Percentiles rank a stretch among this genome's conserved stretches.
Conservation (phyloP, 441 rosid species). For the Erodium moschatum region DNA sequence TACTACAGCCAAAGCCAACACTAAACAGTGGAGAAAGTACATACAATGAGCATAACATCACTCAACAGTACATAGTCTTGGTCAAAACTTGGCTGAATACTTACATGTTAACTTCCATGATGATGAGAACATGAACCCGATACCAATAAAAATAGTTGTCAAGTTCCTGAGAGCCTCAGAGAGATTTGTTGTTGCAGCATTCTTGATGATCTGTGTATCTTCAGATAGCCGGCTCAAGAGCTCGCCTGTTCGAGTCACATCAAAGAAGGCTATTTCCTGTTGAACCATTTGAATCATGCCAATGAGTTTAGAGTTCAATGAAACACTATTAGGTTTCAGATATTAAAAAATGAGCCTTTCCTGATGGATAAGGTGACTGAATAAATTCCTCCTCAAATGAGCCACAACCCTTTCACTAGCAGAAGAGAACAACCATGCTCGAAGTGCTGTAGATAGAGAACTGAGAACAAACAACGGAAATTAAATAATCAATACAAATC, state of each 20-base stretch:
- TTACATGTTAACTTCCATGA: constrained; percentile 90
- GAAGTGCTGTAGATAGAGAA: constrained; percentile 70
- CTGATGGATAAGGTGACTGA: constrained; percentile 75
- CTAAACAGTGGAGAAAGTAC: constrained; percentile 28
- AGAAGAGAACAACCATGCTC: constrained; percentile 78
- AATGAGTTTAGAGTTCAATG: not conserved
- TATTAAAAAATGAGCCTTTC: constrained; percentile 25
- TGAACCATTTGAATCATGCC: constrained; percentile 14
- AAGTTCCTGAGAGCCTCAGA: constrained; percentile 81
- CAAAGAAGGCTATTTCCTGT: constrained; percentile 89
- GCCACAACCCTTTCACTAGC: constrained; percentile 95
- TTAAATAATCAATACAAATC: constrained; percentile 11
- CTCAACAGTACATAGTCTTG: not conserved
- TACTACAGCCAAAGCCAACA: constrained; percentile 72
- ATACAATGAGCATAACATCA: constrained; percentile 9
- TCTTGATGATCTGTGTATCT: constrained; percentile 89
- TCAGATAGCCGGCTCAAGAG: constrained; percentile 86
- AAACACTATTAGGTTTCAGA: not conserved
- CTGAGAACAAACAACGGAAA: constrained; percentile 27
- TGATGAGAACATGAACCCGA: constrained; percentile 79
- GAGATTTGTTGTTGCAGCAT: constrained; percentile 93
- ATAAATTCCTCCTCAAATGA: constrained; percentile 68
- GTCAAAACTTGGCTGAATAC: constrained; percentile 16
- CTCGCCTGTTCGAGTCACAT: constrained; percentile 87
- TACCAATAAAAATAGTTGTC: constrained; percentile 69